Percentiles rank a stretch among this genome's conserved stretches.
These are phyloP conservation scores for Saccharomycopsis sp. DNA, from an alignment of 805 yeast genomes.

Conservation along the genomic window DNA sequence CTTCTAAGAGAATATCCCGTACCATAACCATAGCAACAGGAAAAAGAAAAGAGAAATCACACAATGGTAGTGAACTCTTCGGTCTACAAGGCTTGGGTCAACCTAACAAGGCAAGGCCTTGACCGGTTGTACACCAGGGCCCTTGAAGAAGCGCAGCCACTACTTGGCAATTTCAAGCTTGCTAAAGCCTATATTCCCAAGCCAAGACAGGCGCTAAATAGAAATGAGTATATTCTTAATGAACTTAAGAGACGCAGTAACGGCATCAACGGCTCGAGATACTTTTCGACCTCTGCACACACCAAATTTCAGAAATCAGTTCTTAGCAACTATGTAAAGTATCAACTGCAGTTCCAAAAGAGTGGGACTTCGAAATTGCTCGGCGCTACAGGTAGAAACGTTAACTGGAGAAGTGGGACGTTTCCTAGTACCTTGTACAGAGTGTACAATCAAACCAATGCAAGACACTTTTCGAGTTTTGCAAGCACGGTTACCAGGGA, in stretches of 20 bases:
- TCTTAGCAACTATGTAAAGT: background rate
- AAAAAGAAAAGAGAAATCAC: background rate
- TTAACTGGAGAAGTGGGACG: slow-evolving; percentile 19
- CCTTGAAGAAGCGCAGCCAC: background rate
- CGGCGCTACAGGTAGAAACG: background rate
- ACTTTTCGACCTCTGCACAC: background rate
- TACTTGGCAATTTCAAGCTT: background rate
- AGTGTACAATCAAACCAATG: slow-evolving; percentile 31
- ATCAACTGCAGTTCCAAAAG: background rate
- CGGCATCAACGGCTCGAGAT: background rate
- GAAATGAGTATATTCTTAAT: background rate
- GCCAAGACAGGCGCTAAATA: background rate
- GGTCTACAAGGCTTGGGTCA: background rate
- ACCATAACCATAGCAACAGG: background rate
- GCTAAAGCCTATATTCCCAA: slow-evolving; percentile 1
- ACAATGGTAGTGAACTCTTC: slow-evolving; percentile 1
- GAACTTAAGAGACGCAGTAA: background rate
- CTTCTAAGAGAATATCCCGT: background rate
- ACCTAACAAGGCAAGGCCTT: background rate
- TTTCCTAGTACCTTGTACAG: slow-evolving; percentile 31
- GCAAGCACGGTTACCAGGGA: slow-evolving; percentile 40
- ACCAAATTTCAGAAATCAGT: background rate
- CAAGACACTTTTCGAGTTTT: slow-evolving; percentile 35
- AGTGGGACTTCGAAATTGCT: background rate
- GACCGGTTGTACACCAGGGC: background rate